Conservation (phyloP, 305 asterid species). For the Withania somnifera region DNA sequence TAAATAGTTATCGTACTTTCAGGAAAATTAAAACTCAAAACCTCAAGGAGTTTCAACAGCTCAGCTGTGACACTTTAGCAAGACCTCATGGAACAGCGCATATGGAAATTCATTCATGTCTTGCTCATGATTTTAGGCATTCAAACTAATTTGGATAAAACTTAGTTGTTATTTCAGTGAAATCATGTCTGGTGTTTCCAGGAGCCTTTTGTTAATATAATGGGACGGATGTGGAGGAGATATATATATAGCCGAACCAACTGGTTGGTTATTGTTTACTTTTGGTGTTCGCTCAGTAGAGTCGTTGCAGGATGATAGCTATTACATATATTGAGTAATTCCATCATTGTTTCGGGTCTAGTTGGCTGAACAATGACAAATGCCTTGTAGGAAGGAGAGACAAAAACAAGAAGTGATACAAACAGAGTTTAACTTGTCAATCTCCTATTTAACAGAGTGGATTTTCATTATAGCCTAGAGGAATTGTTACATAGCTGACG, state of each 20-base stretch:
- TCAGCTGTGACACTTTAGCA: neutral
- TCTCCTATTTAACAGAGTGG: neutral
- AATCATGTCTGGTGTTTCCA: neutral
- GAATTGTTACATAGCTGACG: neutral
- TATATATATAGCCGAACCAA: neutral
- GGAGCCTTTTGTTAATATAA: neutral
- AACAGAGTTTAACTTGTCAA: neutral
- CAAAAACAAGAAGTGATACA: neutral
- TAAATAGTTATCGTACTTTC: neutral
- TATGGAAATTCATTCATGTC: neutral
- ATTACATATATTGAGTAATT: neutral
- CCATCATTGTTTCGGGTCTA: neutral
- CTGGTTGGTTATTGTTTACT: neutral
- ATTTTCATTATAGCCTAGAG: neutral
- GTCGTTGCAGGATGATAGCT: neutral
- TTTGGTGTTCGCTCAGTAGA: neutral
- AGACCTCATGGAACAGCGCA: neutral
- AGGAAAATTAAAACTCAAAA: neutral
- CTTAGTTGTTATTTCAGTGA: neutral
- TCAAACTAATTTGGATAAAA: neutral
- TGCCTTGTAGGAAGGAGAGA: neutral
- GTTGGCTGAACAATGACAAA: neutral
- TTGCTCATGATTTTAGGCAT: neutral
- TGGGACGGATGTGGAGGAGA: neutral
- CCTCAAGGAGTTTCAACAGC: neutral